These are phyloP conservation scores for Casuarina cunninghamiana DNA, from an alignment of 306 rosid species.

Conservation along the genomic window DNA sequence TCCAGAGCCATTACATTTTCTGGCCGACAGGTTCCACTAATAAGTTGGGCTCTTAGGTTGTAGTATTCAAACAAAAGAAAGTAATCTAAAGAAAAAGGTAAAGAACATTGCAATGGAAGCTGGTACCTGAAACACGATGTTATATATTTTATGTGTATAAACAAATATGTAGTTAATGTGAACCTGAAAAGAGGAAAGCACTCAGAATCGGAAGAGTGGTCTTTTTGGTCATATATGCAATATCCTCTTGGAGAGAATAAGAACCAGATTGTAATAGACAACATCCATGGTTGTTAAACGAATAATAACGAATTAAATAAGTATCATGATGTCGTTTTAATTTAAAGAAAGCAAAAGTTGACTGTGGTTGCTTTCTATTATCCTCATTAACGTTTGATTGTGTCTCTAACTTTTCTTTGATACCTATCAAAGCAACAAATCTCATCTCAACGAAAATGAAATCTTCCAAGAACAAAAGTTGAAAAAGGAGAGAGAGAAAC, in stretches of 20 bases:
- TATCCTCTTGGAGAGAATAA: slow-evolving; percentile 35
- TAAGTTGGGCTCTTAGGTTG: not conserved
- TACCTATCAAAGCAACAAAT: slow-evolving; percentile 32
- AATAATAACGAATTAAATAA: not conserved
- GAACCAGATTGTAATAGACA: slow-evolving; percentile 22
- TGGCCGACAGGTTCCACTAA: slow-evolving; percentile 3
- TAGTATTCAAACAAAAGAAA: not conserved
- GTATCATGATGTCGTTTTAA: slow-evolving; percentile 7
- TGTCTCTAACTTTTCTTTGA: slow-evolving; percentile 50
- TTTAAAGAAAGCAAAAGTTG: slow-evolving; percentile 33
- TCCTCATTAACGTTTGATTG: slow-evolving; percentile 34
- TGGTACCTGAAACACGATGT: slow-evolving; percentile 12
- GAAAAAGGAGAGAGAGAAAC: slow-evolving; percentile 34
- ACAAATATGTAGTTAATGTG: slow-evolving; percentile 17
- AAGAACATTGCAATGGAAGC: slow-evolving; percentile 19
- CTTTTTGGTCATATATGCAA: slow-evolving; percentile 38
- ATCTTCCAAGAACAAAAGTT: slow-evolving; percentile 29
- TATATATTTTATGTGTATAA: not conserved
- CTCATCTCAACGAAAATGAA: slow-evolving; percentile 19
- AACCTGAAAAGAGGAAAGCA: slow-evolving; percentile 34
- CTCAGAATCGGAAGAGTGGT: slow-evolving; percentile 24
- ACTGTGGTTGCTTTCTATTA: slow-evolving; percentile 37
- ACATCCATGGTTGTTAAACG: not conserved
- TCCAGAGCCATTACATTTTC: not conserved
- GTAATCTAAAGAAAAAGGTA: not conserved